Base-by-base conservation (phyloP, 495 filamentous ascomycete genomes). In the Xylaria castorea region DNA sequence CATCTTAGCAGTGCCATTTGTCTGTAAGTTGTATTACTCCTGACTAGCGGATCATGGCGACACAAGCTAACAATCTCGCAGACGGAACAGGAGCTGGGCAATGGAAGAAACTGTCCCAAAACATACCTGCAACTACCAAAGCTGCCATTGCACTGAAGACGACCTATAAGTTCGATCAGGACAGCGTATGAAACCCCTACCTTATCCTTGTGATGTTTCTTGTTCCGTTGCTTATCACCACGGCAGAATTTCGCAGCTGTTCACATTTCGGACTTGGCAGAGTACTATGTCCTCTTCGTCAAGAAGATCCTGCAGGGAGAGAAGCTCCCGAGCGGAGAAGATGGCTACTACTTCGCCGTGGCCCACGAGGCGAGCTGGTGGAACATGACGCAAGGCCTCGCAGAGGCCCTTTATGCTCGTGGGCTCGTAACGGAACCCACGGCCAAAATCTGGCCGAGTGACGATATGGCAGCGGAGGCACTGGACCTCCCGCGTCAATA, bases 341-440 rank as follows among this genome's bases (percentile, higher is more conserved):
- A 79, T 34, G 82, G 82, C 71, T 80, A 81, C 72, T 83, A 83
- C 70, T 83, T 83, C 70, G 72, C 79, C 27, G 73, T 77, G 53
- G 79, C 76, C 46, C 82, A 83, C 53, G 70, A 73, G 42, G 69
- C 73, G 38, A 69, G 66, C 27, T 83, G 80, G 81, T 82, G 78
- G 77, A 78, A 75, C 50, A 68, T 77, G 72, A 77, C 81, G 76
- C 66, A 81, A n/a, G 51, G 70, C 66, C 71, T 83, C 61, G 81
- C 82, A 32, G 58, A 72, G 46, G 74, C 61, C 55, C 67, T 83
- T 48, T 70, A 82, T 58, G 76, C 74, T 38, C 81, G 82, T 67
- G 81, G 82, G 32, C 80, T 83, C 51, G 78, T 83, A 30, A 63
- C 60, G 11, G 76, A 77, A n/a, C 73, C 80, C 34, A 73, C 76